Conservation (phyloP, 2,329 filamentous ascomycete species). For the Arachnopeziza araneosa region DNA sequence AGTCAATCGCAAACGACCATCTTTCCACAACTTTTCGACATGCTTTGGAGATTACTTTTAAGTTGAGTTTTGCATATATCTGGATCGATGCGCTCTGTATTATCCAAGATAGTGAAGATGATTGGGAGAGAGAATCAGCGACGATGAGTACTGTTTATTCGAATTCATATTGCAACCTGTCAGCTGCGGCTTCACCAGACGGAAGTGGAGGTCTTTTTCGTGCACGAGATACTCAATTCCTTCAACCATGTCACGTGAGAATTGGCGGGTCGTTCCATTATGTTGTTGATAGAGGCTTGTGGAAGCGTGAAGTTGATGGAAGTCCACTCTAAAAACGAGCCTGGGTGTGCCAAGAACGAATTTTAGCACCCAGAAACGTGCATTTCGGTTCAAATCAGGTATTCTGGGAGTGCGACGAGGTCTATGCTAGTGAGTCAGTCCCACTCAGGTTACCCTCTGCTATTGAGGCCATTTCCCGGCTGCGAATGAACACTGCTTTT, state of each 20-base stretch:
- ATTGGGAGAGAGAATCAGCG: constrained; percentile 5
- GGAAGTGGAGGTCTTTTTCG: constrained; percentile 1
- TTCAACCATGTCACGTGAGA: not conserved
- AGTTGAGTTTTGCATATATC: constrained; percentile 1
- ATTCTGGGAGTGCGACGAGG: not conserved
- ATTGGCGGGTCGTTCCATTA: not conserved
- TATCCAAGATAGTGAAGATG: constrained; percentile 3
- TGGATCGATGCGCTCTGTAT: constrained; percentile 10
- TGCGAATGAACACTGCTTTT: not conserved
- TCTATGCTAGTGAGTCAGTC: not conserved
- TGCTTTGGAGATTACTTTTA: not conserved
- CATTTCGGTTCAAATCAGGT: not conserved
- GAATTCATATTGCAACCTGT: constrained; percentile 3
- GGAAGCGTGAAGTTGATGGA: not conserved
- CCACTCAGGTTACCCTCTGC: not conserved
- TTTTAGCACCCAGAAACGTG: not conserved
- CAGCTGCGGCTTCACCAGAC: not conserved
- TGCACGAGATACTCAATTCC: not conserved
- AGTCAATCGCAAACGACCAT: not conserved
- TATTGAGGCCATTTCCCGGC: no score
- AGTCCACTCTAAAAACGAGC: not conserved
- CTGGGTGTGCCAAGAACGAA: not conserved
- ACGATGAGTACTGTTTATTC: constrained; percentile 1
- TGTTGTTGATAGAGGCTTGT: not conserved
- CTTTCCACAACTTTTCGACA: constrained; percentile 1